Conservation (phyloP, 164 flowering plant species). For the Piper betle region DNA sequence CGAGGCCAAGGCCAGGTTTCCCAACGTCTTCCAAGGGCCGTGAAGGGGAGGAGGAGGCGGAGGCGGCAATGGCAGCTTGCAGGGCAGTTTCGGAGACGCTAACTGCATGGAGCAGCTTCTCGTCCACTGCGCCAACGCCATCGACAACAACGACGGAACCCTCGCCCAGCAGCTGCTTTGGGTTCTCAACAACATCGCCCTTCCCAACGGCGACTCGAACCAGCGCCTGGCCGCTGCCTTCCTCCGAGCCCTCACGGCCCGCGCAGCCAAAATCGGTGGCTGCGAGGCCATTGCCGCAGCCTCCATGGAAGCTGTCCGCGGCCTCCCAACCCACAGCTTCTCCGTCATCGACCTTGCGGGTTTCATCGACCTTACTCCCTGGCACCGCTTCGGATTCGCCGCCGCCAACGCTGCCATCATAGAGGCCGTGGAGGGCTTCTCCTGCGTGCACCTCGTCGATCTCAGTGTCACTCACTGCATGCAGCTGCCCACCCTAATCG, state of each 20-base stretch:
- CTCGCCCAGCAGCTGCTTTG: slow-evolving; percentile 85
- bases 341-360: slow-evolving; percentile 65
- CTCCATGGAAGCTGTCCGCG: slow-evolving; percentile 12
- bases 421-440: slow-evolving; percentile 50
- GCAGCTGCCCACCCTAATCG: slow-evolving; percentile 92
- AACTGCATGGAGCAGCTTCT: slow-evolving; percentile 94
- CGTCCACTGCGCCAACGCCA: slow-evolving; percentile 85
- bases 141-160: slow-evolving; percentile 79
- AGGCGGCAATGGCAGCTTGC: slow-evolving; percentile 14
- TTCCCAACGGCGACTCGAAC: slow-evolving; percentile 81
- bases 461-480: slow-evolving; percentile 82
- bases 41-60: too few relatives aligned
- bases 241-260: slow-evolving; percentile 69
- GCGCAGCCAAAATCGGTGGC: slow-evolving; percentile 54
- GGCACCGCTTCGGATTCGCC: slow-evolving; percentile 92
- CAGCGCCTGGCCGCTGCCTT: slow-evolving; percentile 78
- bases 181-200: slow-evolving; percentile 90
- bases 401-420: slow-evolving; percentile 81
- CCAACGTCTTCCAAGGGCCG: slow-evolving; percentile 7
- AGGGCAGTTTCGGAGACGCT: slow-evolving; percentile 49
- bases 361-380: slow-evolving; percentile 82
- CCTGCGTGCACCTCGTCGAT: slow-evolving; percentile 66
- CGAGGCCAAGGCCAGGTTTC: slow-evolving; percentile 51
- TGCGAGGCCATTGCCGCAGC: slow-evolving; percentile 50
- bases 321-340: slow-evolving; percentile 35